These are phyloP conservation scores for Monilinia polystroma DNA, from an alignment of 2,329 filamentous ascomycete genomes.

Conservation along the genomic window DNA sequence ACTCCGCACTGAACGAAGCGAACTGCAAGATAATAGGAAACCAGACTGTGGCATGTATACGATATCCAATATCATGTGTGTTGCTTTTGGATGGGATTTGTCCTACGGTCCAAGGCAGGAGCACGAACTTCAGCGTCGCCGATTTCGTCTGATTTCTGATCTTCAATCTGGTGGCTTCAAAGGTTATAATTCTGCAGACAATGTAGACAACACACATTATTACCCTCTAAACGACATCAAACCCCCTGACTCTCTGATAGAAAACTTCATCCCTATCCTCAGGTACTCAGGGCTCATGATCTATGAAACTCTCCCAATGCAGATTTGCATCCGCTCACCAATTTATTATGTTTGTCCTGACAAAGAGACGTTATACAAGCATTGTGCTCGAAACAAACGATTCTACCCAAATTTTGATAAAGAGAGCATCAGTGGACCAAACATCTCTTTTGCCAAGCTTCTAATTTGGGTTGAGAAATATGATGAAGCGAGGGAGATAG, in stretches of 20 bases:
- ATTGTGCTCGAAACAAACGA: slow-evolving; percentile 7
- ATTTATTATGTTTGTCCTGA: slow-evolving; percentile 15
- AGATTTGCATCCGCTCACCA: slow-evolving; percentile 2
- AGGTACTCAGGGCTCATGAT: not conserved
- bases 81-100: slow-evolving; percentile 17
- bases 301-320: not conserved
- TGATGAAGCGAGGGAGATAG: not conserved
- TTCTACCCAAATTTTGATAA: slow-evolving; percentile 2
- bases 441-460: not conserved
- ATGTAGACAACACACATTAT: slow-evolving; percentile 7
- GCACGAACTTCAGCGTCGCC: not conserved
- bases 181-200: not conserved
- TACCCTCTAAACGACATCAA: slow-evolving; percentile 7
- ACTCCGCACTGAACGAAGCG: slow-evolving; percentile 5
- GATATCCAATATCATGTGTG: slow-evolving; percentile 16
- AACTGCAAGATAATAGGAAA: not conserved
- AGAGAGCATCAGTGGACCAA: not conserved
- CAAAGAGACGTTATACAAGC: not conserved
- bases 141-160: not conserved
- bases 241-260: not conserved
- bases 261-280: not conserved
- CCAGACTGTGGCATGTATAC: slow-evolving; percentile 8
- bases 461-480: not conserved
- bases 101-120: not conserved
- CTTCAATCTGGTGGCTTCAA: not conserved